A percentile compares a stretch with the other conserved stretches of the same genome.
Evolutionary conservation across 805 yeast genomes (phyloP).

Genomic region (Crinitomyces ghanaensis): DNA sequence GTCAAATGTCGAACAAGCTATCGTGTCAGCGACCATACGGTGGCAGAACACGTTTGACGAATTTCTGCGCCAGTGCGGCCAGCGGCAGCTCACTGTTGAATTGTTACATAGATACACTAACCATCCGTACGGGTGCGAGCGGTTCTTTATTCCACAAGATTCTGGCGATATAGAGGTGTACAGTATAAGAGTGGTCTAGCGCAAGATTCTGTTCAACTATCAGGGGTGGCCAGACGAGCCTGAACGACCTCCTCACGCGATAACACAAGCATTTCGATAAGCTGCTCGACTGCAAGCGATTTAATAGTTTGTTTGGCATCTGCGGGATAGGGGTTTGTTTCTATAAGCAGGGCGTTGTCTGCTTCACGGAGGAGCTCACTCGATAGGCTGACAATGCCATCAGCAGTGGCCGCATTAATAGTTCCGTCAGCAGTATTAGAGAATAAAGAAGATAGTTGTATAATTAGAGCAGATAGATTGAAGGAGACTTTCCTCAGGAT

Average conservation of each 20-base stretch:
- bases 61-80: slow-evolving; percentile 31
- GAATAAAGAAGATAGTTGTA: too few species aligned
- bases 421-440: too few species aligned
- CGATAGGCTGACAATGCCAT: too few species aligned
- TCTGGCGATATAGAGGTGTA: slow-evolving; percentile 13
- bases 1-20: slow-evolving; percentile 15
- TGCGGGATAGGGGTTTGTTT: slow-evolving; percentile 5
- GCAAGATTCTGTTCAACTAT: background rate
- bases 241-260: too few species aligned
- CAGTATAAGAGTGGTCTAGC: background rate
- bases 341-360: slow-evolving; percentile 11
- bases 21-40: slow-evolving; percentile 68
- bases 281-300: background rate
- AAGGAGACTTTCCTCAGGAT: slow-evolving; percentile 6
- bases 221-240: too few species aligned
- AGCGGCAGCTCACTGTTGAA: slow-evolving; percentile 12
- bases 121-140: slow-evolving; percentile 7
- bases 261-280: too few species aligned
- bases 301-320: background rate
- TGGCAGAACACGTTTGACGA: slow-evolving; percentile 39
- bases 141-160: slow-evolving; percentile 13
- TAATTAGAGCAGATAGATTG: slow-evolving; percentile 10
- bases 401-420: too few species aligned
- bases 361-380: too few species aligned
- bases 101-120: slow-evolving; percentile 6